Base-by-base conservation (phyloP, 2,329 filamentous ascomycete genomes). In the Ophiosphaerella korrae region DNA sequence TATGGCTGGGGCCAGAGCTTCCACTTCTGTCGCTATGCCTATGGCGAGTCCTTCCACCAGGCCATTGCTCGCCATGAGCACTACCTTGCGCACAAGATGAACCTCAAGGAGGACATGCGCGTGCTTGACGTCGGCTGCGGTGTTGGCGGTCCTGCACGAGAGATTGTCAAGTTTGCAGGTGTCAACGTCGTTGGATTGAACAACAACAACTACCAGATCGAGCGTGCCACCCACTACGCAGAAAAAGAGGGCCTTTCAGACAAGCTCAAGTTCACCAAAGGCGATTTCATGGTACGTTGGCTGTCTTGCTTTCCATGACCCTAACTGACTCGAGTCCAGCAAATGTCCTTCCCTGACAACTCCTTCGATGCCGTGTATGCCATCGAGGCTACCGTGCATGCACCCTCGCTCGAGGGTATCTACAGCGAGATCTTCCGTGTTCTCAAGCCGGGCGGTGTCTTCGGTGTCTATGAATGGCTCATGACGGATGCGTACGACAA, bases 121-220 rank as follows among this genome's bases (percentile, higher is more conserved):
- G 93, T 97, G 14, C 82, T 99, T 26, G 94, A 99, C 70, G 94
- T 99, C 52, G 94, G 94, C 55, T 99, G 94, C 69, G 94, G 94
- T 83, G 92, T 97, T 48, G 94, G 94, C 67, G 94, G 94, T 40
- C 94, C 94, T 18, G 94, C 93, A 6, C 86, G 92, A 55, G 92
- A 97, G 80, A 97, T 99, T 67, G 90, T 90, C 78, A 95, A 95
- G 78, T 99, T 99, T 79, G 88, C 90, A 9, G 93, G 90, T 55
- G 88, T 85, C 65, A 91, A 97, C 66, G 84, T 97, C 57, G 88
- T 91, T 21, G 94, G 94, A 37, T 79, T 97, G 74, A 99, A 97
- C 86, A 97, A 97, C 86, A 97, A 97, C 77, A 91, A 97, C 79
- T 99, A 99, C 81, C 94, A 97, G 80, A 96, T 97, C 62, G 85